Evolutionary conservation across 2,329 filamentous ascomycete genomes (phyloP).

Genomic region (Delphinella strobiligena): DNA sequence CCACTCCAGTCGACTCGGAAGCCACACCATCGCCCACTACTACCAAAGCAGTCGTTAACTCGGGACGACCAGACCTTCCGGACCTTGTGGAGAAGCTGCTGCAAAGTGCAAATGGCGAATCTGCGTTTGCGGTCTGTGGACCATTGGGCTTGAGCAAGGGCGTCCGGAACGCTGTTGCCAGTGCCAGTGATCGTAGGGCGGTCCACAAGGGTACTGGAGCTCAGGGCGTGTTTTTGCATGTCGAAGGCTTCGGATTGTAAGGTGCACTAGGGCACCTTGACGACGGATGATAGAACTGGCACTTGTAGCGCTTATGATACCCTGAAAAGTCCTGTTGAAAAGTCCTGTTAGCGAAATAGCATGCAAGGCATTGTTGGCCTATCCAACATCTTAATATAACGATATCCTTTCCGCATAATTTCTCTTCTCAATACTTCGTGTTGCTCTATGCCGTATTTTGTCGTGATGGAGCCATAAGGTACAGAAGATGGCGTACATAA

Average conservation of each 20-base stretch:
- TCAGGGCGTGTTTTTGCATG: slow-evolving; percentile 15
- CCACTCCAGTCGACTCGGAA: not conserved
- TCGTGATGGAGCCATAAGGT: too few species aligned
- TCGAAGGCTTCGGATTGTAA: slow-evolving; percentile 6
- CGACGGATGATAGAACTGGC: too few species aligned
- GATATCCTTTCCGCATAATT: too few species aligned
- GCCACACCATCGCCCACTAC: not conserved
- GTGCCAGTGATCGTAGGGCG: slow-evolving; percentile 13
- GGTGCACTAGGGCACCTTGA: too few species aligned
- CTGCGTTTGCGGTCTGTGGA: slow-evolving; percentile 15
- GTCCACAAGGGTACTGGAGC: slow-evolving; percentile 17
- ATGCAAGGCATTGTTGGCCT: too few species aligned
- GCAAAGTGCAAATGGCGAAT: slow-evolving; percentile 15
- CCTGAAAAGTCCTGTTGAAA: too few species aligned
- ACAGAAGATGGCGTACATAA: too few species aligned
- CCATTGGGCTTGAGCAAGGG: slow-evolving; percentile 13
- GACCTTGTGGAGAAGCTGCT: slow-evolving; percentile 12
- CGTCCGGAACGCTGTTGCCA: slow-evolving; percentile 12
- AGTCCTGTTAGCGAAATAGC: too few species aligned
- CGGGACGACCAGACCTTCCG: slow-evolving; percentile 13
- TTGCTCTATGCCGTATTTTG: too few species aligned
- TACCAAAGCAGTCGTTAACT: slow-evolving; percentile 8
- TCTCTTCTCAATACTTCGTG: too few species aligned
- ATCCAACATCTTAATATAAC: too few species aligned
- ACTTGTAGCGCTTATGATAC: too few species aligned